A percentile compares a stretch with the other conserved stretches of the same genome.
Conservation (phyloP, 2,329 filamentous ascomycete species). For the Microdochium nivale region DNA sequence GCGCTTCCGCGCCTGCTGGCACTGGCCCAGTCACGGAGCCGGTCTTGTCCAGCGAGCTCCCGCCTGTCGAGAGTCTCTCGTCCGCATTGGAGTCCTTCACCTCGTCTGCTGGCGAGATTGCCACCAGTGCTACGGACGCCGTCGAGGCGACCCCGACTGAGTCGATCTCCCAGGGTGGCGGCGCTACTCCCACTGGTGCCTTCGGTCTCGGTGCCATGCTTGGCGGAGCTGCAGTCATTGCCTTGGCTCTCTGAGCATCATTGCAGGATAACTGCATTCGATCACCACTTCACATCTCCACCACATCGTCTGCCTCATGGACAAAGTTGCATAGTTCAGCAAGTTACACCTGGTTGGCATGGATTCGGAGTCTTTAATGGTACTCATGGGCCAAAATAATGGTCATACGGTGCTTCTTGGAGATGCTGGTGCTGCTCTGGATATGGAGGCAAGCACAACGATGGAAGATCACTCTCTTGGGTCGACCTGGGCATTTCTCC, state of each 20-base stretch:
- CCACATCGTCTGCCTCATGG: neutral
- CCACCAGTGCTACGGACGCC: neutral
- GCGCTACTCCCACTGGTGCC: neutral
- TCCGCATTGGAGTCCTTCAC: neutral
- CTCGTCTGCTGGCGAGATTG: neutral
- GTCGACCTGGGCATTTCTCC: no score
- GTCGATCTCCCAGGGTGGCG: neutral
- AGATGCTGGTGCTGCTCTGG: no score
- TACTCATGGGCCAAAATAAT: no score
- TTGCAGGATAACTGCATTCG: neutral
- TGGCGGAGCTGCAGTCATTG: neutral
- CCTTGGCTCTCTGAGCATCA: neutral
- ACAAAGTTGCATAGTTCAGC: no score
- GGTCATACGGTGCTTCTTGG: no score
- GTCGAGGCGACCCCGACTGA: neutral
- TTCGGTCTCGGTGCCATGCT: neutral
- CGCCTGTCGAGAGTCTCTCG: neutral
- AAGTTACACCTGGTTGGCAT: no score
- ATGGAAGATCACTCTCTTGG: no score
- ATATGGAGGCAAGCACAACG: no score
- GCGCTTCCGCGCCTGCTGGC: neutral
- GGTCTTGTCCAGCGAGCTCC: neutral
- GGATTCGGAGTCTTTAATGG: no score
- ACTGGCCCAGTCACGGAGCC: neutral
- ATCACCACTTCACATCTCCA: neutral